Conservation (phyloP, 352 stramenopile genomes). For the Pythium aristosporum region DNA sequence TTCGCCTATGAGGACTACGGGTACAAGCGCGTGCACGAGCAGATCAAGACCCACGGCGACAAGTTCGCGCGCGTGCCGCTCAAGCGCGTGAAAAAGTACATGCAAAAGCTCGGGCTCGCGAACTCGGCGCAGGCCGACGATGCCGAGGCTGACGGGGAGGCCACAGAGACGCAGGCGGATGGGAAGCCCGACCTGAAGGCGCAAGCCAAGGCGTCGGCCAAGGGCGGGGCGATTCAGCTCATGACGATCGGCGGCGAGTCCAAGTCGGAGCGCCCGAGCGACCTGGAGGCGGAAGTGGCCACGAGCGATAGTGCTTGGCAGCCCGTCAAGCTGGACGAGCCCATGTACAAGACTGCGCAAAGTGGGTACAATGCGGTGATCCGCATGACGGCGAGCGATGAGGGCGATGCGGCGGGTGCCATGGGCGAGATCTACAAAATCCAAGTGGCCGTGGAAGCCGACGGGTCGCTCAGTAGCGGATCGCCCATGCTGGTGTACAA, state of each 20-base stretch:
- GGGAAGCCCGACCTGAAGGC: conserved; percentile 8
- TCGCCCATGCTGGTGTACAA: conserved; percentile 90
- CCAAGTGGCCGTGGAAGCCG: conserved; percentile 70
- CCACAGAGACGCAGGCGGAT: background rate
- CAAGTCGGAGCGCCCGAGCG: conserved; percentile 48
- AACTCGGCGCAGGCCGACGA: conserved; percentile 18
- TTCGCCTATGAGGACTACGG: conserved; percentile 81
- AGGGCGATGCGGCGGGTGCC: conserved; percentile 64
- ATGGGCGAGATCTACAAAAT: conserved; percentile 91
- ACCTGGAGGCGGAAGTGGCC: background rate
- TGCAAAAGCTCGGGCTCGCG: conserved; percentile 80
- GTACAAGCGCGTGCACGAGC: conserved; percentile 79
- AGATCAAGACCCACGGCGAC: conserved; percentile 74
- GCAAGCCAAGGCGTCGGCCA: conserved; percentile 21
- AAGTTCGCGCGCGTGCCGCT: conserved; percentile 75
- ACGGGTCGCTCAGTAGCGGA: conserved; percentile 61
- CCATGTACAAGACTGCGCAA: conserved; percentile 69
- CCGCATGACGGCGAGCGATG: conserved; percentile 74
- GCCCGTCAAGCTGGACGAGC: conserved; percentile 82
- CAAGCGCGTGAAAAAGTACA: conserved; percentile 84
- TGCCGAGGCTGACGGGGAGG: conserved; percentile 16
- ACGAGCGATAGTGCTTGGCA: conserved; percentile 56
- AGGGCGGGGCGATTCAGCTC: conserved; percentile 55
- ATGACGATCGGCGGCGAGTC: conserved; percentile 82
- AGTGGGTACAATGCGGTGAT: conserved; percentile 87